Evolutionary conservation across 164 flowering plant species (phyloP).

Genomic region (Berberis thunbergii): DNA sequence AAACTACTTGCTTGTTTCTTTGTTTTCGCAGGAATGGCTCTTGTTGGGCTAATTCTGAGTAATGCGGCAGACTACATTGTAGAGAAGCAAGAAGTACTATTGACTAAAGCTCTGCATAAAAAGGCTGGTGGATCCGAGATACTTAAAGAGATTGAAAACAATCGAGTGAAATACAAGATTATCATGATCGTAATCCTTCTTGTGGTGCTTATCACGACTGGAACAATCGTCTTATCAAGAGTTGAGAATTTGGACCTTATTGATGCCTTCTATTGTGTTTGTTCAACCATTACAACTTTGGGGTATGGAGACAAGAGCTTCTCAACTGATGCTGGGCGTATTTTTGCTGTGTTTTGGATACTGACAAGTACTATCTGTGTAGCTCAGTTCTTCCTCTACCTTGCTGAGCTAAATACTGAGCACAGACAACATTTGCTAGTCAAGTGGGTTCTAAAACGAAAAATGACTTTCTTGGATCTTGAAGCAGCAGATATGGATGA

Average conservation of each 20-base stretch:
- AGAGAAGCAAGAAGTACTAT: constrained; percentile 54
- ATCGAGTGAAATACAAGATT: constrained; percentile 46
- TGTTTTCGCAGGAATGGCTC: constrained; percentile 78
- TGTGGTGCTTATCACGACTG: constrained; percentile 35
- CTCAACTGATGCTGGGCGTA: constrained; percentile 60
- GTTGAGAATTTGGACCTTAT: constrained; percentile 42
- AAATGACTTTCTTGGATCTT: constrained; percentile 45
- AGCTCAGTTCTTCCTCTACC: constrained; percentile 60
- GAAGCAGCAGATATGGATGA: constrained; percentile 82
- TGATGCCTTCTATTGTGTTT: constrained; percentile 83
- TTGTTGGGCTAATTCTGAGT: constrained; percentile 55
- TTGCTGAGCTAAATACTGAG: constrained; percentile 57
- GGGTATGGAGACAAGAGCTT: constrained; percentile 89
- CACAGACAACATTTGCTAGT: constrained; percentile 34
- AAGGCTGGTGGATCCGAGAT: constrained; percentile 27
- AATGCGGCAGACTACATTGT: constrained; percentile 70
- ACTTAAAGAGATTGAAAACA: constrained; percentile 35
- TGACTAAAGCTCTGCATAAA: constrained; percentile 48
- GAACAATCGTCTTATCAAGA: constrained; percentile 33
- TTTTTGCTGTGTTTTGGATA: constrained; percentile 82
- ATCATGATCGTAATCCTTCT: constrained; percentile 19
- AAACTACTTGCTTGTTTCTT: constrained; percentile 67
- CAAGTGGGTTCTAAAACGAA: constrained; percentile 56
- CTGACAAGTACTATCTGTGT: constrained; percentile 61
- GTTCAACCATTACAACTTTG: constrained; percentile 72